These are phyloP conservation scores for Barnettozyma botsteinii DNA, from an alignment of 805 yeast species.

Conservation along the genomic window DNA sequence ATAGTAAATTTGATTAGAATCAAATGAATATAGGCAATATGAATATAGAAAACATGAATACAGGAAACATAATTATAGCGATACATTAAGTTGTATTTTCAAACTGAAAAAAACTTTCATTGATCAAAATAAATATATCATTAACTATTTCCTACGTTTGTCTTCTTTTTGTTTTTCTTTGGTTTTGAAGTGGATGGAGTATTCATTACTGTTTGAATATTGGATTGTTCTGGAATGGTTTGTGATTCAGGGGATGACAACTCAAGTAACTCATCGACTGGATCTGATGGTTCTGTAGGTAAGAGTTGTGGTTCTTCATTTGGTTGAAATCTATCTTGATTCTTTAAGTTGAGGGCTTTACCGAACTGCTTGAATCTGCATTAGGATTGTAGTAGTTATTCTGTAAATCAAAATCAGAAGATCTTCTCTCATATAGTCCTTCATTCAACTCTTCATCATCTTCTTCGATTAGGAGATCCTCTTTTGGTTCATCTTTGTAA, in stretches of 20 bases:
- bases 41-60: background rate
- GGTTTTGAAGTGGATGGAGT: no score
- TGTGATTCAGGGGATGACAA: background rate
- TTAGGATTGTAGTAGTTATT: conserved; percentile 21
- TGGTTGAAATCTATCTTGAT: background rate
- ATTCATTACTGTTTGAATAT: background rate
- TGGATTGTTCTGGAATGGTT: background rate
- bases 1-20: no score
- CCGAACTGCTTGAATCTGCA: background rate
- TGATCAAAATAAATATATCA: background rate
- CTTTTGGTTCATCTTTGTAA: conserved; percentile 22
- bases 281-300: conserved; percentile 2
- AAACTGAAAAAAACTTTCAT: no score
- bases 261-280: conserved; percentile 3
- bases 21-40: no score
- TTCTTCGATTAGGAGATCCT: background rate
- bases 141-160: background rate
- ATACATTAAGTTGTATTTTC: no score
- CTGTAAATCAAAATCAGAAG: conserved; percentile 29
- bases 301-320: background rate
- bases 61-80: no score
- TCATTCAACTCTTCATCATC: conserved; percentile 14
- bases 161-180: background rate
- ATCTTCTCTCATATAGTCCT: conserved; percentile 28
- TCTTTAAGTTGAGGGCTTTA: background rate